These are phyloP conservation scores for Prunus persica DNA, from an alignment of 306 rosid species.

Conservation along the genomic window DNA sequence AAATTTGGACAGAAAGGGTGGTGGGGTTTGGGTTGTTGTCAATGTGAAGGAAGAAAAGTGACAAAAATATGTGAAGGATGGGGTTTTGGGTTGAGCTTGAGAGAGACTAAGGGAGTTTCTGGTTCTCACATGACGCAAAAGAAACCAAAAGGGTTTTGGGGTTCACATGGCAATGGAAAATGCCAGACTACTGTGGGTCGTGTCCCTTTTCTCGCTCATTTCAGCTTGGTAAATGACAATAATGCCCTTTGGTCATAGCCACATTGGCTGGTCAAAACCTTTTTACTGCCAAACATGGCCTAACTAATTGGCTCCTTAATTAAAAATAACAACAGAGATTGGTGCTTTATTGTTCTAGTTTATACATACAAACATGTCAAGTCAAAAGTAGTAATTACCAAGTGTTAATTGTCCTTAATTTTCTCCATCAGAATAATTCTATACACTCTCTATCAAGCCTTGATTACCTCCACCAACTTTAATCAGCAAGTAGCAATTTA, in stretches of 20 bases:
- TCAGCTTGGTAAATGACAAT: neutral
- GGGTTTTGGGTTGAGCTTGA: neutral
- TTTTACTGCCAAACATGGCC: neutral
- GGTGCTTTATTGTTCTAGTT: no score
- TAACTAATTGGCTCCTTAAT: no score
- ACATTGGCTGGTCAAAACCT: neutral
- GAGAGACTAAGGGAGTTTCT: neutral
- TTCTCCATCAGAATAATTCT: neutral
- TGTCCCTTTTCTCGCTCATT: neutral
- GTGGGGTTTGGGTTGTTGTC: constrained; percentile 1
- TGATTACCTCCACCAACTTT: neutral
- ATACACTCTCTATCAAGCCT: neutral
- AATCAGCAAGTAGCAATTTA: neutral
- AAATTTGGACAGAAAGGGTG: neutral
- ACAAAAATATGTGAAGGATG: neutral
- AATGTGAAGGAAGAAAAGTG: constrained; percentile 17
- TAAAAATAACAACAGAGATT: no score
- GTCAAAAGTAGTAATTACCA: neutral
- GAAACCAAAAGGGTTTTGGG: constrained; percentile 17
- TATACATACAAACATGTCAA: no score
- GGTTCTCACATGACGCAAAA: constrained; percentile 30
- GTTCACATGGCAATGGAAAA: constrained; percentile 30
- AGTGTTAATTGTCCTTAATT: neutral
- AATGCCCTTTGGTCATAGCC: neutral
- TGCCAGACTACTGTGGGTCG: constrained; percentile 17